A percentile compares a stretch with the other conserved stretches of the same genome.
Evolutionary conservation across 306 rosid species (phyloP).

Genomic region (Rosa chinensis): DNA sequence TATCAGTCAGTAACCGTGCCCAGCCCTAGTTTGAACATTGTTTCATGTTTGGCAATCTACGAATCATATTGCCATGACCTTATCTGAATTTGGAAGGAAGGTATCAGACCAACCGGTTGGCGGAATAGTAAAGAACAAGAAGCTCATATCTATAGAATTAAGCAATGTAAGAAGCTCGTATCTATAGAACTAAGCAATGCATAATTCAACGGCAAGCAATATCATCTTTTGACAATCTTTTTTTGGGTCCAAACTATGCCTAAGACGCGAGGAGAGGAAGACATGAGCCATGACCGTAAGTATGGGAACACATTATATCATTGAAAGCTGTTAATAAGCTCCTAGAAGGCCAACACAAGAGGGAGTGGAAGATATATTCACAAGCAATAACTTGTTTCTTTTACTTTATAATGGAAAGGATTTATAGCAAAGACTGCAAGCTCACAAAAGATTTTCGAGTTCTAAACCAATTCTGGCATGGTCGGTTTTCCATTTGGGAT

Average conservation of each 20-base stretch:
- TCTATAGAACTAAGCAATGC: neutral
- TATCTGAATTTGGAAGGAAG: neutral
- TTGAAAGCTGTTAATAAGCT: no score
- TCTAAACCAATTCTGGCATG: neutral
- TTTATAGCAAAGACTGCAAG: neutral
- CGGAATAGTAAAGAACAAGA: neutral
- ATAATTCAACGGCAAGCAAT: neutral
- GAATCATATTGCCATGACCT: neutral
- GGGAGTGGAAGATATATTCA: no score
- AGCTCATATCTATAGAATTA: neutral
- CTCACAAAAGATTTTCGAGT: neutral
- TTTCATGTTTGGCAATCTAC: neutral
- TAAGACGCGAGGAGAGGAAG: no score
- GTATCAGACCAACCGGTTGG: neutral
- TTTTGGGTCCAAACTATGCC: no score
- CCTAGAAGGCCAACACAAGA: no score
- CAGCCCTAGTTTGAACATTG: neutral
- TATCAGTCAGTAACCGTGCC: no score
- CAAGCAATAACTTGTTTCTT: no score
- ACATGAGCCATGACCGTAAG: no score
- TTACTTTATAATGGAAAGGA: neutral
- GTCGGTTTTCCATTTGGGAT: no score
- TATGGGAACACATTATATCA: no score
- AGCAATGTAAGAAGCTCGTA: neutral
- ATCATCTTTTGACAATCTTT: no score